phyloP scores from a whole-genome alignment of 2,329 filamentous ascomycete genomes.

The Ceratocystis colombiana region DNA sequence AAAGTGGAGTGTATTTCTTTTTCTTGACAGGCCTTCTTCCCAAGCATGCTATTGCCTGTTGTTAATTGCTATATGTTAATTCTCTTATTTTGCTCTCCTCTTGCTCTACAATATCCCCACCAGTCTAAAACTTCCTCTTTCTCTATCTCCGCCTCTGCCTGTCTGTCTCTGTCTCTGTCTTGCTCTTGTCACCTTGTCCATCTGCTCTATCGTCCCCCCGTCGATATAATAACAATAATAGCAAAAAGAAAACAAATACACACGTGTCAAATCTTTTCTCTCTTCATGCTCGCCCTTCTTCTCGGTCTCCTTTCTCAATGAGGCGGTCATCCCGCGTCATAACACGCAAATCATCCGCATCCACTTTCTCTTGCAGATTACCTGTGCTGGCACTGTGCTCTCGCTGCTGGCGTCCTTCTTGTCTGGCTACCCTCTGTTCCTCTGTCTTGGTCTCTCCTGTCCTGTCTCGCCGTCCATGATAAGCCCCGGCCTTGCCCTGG shows the following conservation, averaged over 20 bases:
- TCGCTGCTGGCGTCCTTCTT: too few relatives aligned
- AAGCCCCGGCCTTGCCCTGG: too few relatives aligned
- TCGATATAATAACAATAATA: background rate
- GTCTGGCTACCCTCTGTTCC: too few relatives aligned
- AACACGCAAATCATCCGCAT: constrained; percentile 10
- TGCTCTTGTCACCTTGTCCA: background rate
- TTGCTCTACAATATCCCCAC: background rate
- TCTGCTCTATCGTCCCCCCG: too few relatives aligned
- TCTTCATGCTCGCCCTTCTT: background rate
- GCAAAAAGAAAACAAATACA: background rate
- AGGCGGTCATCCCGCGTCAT: background rate
- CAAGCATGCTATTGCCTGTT: background rate
- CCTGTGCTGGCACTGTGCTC: too few relatives aligned
- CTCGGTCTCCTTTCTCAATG: background rate
- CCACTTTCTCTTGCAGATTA: background rate
- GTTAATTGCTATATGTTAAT: background rate
- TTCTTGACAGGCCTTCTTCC: background rate
- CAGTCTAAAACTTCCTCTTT: background rate
- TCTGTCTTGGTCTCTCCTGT: too few relatives aligned
- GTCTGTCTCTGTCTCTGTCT: background rate
- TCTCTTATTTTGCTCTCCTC: constrained; percentile 2
- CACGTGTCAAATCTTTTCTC: background rate
- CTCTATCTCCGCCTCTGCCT: background rate
- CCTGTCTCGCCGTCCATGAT: too few relatives aligned
- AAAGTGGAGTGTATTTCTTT: background rate